phyloP scores from a whole-genome alignment of 2,329 filamentous ascomycete species.

The Botrytis sinoallii region DNA sequence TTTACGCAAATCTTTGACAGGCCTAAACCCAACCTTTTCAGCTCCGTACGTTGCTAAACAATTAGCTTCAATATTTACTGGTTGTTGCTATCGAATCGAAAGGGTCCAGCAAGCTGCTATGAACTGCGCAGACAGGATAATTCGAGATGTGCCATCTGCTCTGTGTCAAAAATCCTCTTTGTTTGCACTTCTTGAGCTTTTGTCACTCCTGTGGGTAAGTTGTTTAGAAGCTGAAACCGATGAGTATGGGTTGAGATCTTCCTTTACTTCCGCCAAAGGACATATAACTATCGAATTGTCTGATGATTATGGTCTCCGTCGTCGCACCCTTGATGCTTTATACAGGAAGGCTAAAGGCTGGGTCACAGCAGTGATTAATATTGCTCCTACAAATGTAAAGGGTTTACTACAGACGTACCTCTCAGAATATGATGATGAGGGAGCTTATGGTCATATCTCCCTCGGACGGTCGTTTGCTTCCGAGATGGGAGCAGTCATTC shows the following conservation, averaged over 20 bases:
- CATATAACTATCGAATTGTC: conserved; percentile 86
- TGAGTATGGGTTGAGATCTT: conserved; percentile 82
- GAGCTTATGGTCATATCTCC: conserved; percentile 85
- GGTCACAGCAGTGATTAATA: conserved; percentile 75
- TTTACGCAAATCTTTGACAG: conserved; percentile 69
- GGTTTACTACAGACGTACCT: conserved; percentile 93
- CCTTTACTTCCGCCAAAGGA: conserved; percentile 72
- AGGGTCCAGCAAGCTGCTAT: conserved; percentile 87
- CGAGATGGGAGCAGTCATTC: conserved; percentile 85
- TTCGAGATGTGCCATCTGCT: conserved; percentile 79
- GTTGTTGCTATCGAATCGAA: conserved; percentile 90
- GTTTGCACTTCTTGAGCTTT: conserved; percentile 85
- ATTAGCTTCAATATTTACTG: conserved; percentile 78
- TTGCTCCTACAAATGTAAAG: conserved; percentile 91
- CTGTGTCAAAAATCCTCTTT: conserved; percentile 87
- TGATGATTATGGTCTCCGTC: conserved; percentile 82
- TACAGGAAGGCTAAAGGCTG: conserved; percentile 74
- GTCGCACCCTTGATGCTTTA: conserved; percentile 73
- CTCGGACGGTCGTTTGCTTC: conserved; percentile 91
- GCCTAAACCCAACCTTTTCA: conserved; percentile 74
- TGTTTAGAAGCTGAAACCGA: conserved; percentile 94
- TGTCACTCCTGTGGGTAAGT: conserved; percentile 92
- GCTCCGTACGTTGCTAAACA: conserved; percentile 87
- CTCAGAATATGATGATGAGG: conserved; percentile 90
- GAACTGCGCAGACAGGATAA: conserved; percentile 78